Evolutionary conservation across 2,329 filamentous ascomycete species (phyloP).

Genomic region (Nemania sp.): DNA sequence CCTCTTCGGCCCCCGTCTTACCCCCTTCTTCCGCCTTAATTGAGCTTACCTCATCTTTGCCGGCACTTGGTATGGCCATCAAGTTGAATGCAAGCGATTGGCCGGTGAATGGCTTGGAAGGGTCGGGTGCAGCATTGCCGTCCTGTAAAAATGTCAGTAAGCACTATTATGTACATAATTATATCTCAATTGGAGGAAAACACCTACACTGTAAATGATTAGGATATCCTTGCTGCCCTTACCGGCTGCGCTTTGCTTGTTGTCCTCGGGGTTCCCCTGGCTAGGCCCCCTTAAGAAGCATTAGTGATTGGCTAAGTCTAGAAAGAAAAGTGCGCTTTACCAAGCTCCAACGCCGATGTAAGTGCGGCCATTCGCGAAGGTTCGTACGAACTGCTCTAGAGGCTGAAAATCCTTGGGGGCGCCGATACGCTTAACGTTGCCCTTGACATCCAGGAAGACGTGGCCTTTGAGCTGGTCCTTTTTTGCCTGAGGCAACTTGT

Average conservation of each 20-base stretch:
- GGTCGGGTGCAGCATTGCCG: conserved; percentile 43
- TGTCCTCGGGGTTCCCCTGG: conserved; percentile 51
- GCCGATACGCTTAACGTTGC: conserved; percentile 52
- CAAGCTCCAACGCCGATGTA: conserved; percentile 57
- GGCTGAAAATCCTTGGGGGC: conserved; percentile 52
- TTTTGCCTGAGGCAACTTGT: conserved; percentile 50
- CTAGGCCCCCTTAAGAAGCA: conserved; percentile 45
- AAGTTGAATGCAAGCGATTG: conserved; percentile 32
- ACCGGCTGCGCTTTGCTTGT: conserved; percentile 54
- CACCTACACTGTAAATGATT: conserved; percentile 54
- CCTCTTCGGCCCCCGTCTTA: background rate
- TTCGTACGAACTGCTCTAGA: conserved; percentile 54
- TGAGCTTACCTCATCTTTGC: background rate
- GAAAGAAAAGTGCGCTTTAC: conserved; percentile 33
- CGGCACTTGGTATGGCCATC: conserved; percentile 3
- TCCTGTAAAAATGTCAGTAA: conserved; percentile 32
- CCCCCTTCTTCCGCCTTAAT: background rate
- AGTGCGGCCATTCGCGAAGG: conserved; percentile 54
- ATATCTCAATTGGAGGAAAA: too few relatives aligned
- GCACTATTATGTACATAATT: background rate
- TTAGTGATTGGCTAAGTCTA: conserved; percentile 15
- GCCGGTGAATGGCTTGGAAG: conserved; percentile 40
- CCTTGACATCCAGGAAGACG: conserved; percentile 49
- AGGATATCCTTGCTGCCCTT: conserved; percentile 55
- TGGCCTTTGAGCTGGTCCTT: conserved; percentile 50